Evolutionary conservation across 192 early-diverging fungal genomes (phyloP), one percentile per base, ranked within the genome.

Genomic region (Backusella circina): DNA sequence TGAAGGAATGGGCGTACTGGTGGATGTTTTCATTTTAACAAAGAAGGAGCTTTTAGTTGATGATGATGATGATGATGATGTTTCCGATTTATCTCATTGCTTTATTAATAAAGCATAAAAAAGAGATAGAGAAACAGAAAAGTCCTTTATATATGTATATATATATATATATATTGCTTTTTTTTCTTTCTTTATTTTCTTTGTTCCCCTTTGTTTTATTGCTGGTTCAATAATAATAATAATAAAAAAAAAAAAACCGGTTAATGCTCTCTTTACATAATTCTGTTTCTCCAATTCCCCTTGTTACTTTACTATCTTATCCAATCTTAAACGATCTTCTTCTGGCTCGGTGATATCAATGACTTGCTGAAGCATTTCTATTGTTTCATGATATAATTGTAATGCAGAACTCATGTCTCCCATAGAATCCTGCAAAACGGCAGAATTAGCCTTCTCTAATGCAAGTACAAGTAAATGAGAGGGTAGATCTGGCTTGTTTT

Each of bases 401-500:
- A 61, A 61, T 0, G 54, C 21, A 26, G 54, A 26, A 12, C 23
- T 61, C 23, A 61, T 8, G 23, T 61, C 54, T 28, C 54, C 54
- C 54, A 61, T 61, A 26, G 54, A 61, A 61, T 61, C 54, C 54
- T 61, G 54, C 26, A 61, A 13, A 61, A 61, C 54, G 2, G 54
- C 54, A 13, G 54, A 61, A 61, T 61, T 61, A 7, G 54, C 54
- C 54, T 61, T 61, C 10, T 61, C 54, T 23, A 61, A 61, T 10
- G 54, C 54, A 61, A 61, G 54, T 3, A 61, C 54, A 61, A 61
- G 54, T 61, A 61, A 61, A 28, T 61, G 54, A 61, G 54, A 61
- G 2, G 54, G 54, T 28, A 26, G 23, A 61, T 61, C 54, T 61
- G 26, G 54, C 23, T 61, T 61, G 54, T 13, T 28, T 28, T 61